These are phyloP conservation scores for Malus hybrid DNA, from an alignment of 331 rosid species.

Conservation along the genomic window DNA sequence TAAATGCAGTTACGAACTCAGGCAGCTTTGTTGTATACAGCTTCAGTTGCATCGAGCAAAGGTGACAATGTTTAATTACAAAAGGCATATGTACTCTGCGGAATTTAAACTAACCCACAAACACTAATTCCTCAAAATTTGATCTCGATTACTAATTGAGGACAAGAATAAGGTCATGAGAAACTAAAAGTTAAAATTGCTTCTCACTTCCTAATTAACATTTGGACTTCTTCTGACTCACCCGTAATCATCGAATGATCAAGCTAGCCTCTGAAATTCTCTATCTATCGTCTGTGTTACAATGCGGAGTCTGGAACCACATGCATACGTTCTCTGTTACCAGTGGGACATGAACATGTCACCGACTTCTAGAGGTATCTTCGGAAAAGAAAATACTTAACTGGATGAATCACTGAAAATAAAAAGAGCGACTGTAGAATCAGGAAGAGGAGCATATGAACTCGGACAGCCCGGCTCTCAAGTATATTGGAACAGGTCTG, in stretches of 20 bases:
- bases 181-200: neutral
- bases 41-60: neutral
- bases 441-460: too few relatives aligned
- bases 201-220: slow-evolving; percentile 2
- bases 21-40: neutral
- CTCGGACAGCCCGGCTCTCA: too few relatives aligned
- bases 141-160: neutral
- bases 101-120: neutral
- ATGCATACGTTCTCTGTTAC: neutral
- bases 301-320: neutral
- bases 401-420: too few relatives aligned
- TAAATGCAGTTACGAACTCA: too few relatives aligned
- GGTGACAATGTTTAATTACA: neutral
- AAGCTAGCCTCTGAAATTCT: neutral
- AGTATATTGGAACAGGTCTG: too few relatives aligned
- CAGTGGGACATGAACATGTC: neutral
- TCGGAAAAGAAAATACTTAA: too few relatives aligned
- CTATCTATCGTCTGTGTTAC: neutral
- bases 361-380: neutral
- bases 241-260: neutral
- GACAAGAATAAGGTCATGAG: neutral
- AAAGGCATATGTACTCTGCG: neutral
- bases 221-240: neutral
- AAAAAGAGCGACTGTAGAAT: too few relatives aligned
- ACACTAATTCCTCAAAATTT: neutral